Evolutionary conservation across 352 stramenopile species (phyloP).

Genomic region (Phytophthora fragariae): DNA sequence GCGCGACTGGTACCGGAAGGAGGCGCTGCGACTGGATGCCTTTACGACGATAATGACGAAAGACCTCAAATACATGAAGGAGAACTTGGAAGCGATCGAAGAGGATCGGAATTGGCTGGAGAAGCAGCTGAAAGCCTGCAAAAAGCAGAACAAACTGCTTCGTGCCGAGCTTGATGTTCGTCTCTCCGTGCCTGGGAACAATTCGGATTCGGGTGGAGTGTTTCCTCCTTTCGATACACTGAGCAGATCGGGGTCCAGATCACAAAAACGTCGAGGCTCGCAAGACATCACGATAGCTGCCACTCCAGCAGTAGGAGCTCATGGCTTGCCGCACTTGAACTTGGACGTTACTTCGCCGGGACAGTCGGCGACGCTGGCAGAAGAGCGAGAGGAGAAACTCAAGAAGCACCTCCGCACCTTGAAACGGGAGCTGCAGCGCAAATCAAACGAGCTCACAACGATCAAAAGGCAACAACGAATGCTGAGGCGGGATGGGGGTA

Average conservation of each 20-base stretch:
- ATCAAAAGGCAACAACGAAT: conserved; percentile 53
- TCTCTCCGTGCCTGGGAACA: conserved; percentile 40
- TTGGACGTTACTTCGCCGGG: conserved; percentile 31
- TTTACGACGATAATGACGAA: conserved; percentile 94
- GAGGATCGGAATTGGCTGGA: conserved; percentile 93
- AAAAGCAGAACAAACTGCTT: conserved; percentile 95
- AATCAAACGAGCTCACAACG: conserved; percentile 59
- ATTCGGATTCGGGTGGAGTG: conserved; percentile 27
- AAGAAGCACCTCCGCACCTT: conserved; percentile 70
- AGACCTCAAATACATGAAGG: conserved; percentile 93
- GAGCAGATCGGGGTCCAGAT: conserved; percentile 26
- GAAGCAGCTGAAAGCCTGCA: conserved; percentile 94
- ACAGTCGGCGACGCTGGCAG: conserved; percentile 31
- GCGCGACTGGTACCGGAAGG: conserved; percentile 94
- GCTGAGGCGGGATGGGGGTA: conserved; percentile 36
- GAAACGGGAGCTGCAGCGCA: conserved; percentile 75
- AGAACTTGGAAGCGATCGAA: conserved; percentile 91
- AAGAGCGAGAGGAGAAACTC: conserved; percentile 77
- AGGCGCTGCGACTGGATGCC: conserved; percentile 90
- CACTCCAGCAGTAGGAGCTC: conserved; percentile 8
- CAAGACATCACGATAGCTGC: conserved; percentile 14
- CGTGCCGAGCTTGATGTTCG: conserved; percentile 82
- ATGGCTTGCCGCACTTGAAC: conserved; percentile 47
- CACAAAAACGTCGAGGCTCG: conserved; percentile 23
- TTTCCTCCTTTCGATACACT: conserved; percentile 53